These are phyloP conservation scores for Paracorniculantispora psalliotae DNA, from an alignment of 2,329 filamentous ascomycete species.

Conservation along the genomic window DNA sequence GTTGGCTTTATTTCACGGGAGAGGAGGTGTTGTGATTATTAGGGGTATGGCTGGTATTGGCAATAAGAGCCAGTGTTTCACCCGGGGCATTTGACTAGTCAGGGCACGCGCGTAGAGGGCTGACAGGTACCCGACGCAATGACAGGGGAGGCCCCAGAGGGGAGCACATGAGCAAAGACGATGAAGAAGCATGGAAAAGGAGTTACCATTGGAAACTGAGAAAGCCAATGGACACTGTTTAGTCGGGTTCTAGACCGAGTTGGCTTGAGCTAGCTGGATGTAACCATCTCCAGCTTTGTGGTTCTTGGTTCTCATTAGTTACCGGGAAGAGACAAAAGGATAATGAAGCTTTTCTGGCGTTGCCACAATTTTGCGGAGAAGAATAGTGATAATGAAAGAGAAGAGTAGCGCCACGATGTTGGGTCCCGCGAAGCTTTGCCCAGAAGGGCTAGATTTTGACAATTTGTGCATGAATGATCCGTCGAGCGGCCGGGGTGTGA, in stretches of 20 bases:
- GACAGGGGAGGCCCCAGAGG: too few species aligned
- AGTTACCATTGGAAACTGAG: too few species aligned
- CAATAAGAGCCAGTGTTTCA: neutral
- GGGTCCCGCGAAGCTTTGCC: conserved; percentile 1
- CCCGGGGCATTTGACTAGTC: neutral
- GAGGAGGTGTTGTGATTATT: too few species aligned
- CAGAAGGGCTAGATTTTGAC: conserved; percentile 5
- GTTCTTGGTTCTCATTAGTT: too few species aligned
- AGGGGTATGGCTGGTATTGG: neutral
- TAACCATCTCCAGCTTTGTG: neutral
- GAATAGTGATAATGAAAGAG: too few species aligned
- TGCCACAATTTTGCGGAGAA: neutral
- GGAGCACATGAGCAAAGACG: neutral
- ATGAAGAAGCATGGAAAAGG: neutral
- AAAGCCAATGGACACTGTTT: too few species aligned
- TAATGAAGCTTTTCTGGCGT: neutral
- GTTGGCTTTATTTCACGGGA: neutral
- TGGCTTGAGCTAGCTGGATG: neutral
- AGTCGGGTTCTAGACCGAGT: neutral
- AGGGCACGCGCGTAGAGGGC: neutral
- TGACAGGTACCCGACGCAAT: too few species aligned
- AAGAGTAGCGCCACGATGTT: neutral
- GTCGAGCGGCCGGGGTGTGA: neutral
- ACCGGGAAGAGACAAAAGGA: too few species aligned
- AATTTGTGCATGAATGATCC: conserved; percentile 8